phyloP scores from a whole-genome alignment of 2,329 filamentous ascomycete genomes.

The Graphilbum ipis-grandicollis region DNA sequence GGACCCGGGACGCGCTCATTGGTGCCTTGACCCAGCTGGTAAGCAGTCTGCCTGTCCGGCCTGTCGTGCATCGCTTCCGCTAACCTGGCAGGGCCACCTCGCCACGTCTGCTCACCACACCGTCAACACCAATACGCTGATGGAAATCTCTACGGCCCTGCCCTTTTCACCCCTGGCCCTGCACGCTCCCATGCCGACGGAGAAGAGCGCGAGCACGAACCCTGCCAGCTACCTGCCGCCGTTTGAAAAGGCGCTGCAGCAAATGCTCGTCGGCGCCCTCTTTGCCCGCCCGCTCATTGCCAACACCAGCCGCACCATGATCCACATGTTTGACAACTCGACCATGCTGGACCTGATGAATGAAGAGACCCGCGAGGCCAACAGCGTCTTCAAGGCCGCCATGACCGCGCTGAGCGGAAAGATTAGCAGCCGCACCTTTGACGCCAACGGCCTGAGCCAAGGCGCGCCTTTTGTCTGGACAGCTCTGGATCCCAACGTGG shows the following conservation, averaged over 20 bases:
- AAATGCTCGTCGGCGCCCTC: constrained; percentile 18
- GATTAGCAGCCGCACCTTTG: constrained; percentile 22
- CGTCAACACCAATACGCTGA: constrained; percentile 23
- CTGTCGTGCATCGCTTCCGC: no score
- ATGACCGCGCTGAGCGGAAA: constrained; percentile 21
- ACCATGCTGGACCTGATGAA: constrained; percentile 18
- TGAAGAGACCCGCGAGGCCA: constrained; percentile 15
- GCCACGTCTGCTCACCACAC: constrained; percentile 21
- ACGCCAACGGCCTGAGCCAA: constrained; percentile 21
- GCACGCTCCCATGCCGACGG: constrained; percentile 19
- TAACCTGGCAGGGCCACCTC: constrained; percentile 15
- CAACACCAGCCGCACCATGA: constrained; percentile 18
- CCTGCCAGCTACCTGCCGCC: constrained; percentile 19
- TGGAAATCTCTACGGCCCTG: constrained; percentile 17
- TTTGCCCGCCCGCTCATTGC: constrained; percentile 23
- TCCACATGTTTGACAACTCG: constrained; percentile 22
- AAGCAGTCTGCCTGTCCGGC: background rate
- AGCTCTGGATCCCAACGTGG: constrained; percentile 9
- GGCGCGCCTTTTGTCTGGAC: constrained; percentile 29
- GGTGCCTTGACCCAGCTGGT: constrained; percentile 22
- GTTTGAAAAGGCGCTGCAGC: constrained; percentile 15
- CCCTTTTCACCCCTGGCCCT: constrained; percentile 24
- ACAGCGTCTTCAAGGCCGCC: constrained; percentile 15
- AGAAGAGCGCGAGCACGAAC: constrained; percentile 19
- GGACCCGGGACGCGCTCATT: constrained; percentile 15